Evolutionary conservation across 2,329 filamentous ascomycete species (phyloP).

Genomic region (Arachnomyces sp.): DNA sequence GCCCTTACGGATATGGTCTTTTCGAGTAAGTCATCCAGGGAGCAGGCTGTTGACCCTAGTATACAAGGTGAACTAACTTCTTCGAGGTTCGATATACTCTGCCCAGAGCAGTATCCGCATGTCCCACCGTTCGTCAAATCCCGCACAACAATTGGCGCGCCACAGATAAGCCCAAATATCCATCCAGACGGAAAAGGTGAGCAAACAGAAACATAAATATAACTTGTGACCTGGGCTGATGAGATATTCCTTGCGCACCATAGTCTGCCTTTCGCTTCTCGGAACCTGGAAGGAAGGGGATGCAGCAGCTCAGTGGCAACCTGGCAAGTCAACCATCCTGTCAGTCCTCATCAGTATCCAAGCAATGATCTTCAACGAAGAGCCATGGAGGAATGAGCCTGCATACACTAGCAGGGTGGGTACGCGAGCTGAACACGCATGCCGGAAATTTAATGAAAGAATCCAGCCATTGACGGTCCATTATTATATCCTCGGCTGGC

Average conservation of each 20-base stretch:
- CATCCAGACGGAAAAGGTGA: conserved; percentile 42
- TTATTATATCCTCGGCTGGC: conserved; percentile 14
- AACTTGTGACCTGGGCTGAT: not conserved
- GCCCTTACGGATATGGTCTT: conserved; percentile 47
- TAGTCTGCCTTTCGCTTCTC: conserved; percentile 45
- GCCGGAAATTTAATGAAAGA: conserved; percentile 24
- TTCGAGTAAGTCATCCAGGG: conserved; percentile 33
- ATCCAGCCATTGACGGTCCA: conserved; percentile 9
- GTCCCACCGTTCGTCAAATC: conserved; percentile 37
- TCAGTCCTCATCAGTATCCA: conserved; percentile 51
- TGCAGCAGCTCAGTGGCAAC: conserved; percentile 36
- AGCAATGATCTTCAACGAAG: conserved; percentile 47
- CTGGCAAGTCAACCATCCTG: conserved; percentile 41
- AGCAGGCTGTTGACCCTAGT: not conserved
- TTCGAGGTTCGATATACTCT: conserved; percentile 42
- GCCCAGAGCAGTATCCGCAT: conserved; percentile 34
- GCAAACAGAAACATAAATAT: conserved; percentile 6
- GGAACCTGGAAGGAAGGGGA: conserved; percentile 40
- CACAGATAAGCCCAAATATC: conserved; percentile 46
- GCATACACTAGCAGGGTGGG: conserved; percentile 22
- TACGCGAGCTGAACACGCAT: conserved; percentile 9
- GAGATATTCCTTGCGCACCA: conserved; percentile 4
- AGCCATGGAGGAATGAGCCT: conserved; percentile 51
- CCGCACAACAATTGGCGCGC: conserved; percentile 38
- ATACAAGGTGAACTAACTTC: not conserved